Conservation (phyloP, 2,329 filamentous ascomycete species). For the Neocatenulostroma microsporum region DNA sequence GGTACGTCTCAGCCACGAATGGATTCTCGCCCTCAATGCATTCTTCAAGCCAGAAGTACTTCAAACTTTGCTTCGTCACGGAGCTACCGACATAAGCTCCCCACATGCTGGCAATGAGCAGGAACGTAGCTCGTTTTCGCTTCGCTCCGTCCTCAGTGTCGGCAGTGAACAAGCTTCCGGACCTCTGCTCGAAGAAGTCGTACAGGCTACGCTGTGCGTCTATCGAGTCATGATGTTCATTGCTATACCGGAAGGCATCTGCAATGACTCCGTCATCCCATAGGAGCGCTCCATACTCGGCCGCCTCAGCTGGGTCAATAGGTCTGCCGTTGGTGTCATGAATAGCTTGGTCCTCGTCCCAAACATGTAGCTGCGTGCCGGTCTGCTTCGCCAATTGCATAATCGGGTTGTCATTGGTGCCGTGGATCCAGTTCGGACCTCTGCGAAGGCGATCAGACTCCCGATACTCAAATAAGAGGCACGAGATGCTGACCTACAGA, state of each 20-base stretch:
- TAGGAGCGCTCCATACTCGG: conserved; percentile 43
- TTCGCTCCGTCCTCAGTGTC: conserved; percentile 31
- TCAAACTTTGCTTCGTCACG: conserved; percentile 58
- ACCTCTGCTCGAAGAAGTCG: conserved; percentile 49
- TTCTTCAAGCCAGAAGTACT: conserved; percentile 72
- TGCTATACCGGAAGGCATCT: conserved; percentile 59
- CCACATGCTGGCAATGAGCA: conserved; percentile 58
- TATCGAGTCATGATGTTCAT: conserved; percentile 48
- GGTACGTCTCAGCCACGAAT: conserved; percentile 55
- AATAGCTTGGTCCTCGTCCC: conserved; percentile 49
- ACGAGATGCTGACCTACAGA: conserved; percentile 39
- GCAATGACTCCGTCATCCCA: conserved; percentile 57
- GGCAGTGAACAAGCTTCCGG: conserved; percentile 35
- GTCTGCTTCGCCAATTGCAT: conserved; percentile 58
- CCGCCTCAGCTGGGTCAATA: conserved; percentile 37
- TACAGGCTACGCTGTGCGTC: conserved; percentile 46
- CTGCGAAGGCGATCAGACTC: conserved; percentile 28
- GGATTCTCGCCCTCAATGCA: conserved; percentile 64
- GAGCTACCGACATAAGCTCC: conserved; percentile 63
- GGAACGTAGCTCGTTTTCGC: conserved; percentile 41
- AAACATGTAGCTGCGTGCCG: conserved; percentile 45
- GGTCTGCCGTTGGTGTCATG: conserved; percentile 51
- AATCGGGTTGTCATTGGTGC: conserved; percentile 63
- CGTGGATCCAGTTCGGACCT: conserved; percentile 76
- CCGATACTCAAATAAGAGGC: conserved; percentile 5